phyloP scores from a whole-genome alignment of 2,329 filamentous ascomycete species.

The Mariannaea elegans region DNA sequence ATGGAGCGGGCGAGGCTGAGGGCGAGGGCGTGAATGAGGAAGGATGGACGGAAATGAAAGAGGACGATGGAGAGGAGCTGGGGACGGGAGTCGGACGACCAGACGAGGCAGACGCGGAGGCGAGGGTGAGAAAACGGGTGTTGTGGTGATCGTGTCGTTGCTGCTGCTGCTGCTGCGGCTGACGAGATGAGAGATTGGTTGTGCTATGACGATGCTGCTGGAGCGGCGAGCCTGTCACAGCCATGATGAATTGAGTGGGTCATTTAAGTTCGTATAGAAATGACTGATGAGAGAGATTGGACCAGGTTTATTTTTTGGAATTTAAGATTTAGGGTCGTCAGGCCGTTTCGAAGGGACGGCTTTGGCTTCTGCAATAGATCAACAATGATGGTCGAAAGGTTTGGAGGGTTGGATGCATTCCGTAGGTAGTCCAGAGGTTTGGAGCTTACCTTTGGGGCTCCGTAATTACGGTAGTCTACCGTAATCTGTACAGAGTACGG shows the following conservation, averaged over 20 bases:
- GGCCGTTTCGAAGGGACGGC: background rate
- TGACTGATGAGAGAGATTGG: background rate
- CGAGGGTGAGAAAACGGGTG: slow-evolving; percentile 27
- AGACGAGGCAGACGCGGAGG: slow-evolving; percentile 22
- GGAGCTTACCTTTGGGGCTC: no score
- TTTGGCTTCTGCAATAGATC: background rate
- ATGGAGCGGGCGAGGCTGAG: slow-evolving; percentile 18
- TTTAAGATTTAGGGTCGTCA: background rate
- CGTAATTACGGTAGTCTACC: no score
- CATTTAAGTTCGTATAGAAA: slow-evolving; percentile 28
- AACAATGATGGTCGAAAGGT: background rate
- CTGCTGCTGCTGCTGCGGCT: background rate
- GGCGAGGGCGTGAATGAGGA: slow-evolving; percentile 21
- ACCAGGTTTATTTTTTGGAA: background rate
- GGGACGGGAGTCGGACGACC: slow-evolving; percentile 7
- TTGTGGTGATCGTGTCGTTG: slow-evolving; percentile 16
- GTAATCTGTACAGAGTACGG: no score
- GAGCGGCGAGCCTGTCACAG: slow-evolving; percentile 34
- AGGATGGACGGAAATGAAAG: slow-evolving; percentile 34
- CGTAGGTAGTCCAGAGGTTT: background rate
- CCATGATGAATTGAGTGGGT: slow-evolving; percentile 39
- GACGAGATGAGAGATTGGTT: slow-evolving; percentile 24
- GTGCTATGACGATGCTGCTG: slow-evolving; percentile 35
- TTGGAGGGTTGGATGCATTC: background rate
- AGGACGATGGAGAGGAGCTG: slow-evolving; percentile 30